Conservation (phyloP, 1,139 yeast genomes). For the Yamadazyma diospyri region DNA sequence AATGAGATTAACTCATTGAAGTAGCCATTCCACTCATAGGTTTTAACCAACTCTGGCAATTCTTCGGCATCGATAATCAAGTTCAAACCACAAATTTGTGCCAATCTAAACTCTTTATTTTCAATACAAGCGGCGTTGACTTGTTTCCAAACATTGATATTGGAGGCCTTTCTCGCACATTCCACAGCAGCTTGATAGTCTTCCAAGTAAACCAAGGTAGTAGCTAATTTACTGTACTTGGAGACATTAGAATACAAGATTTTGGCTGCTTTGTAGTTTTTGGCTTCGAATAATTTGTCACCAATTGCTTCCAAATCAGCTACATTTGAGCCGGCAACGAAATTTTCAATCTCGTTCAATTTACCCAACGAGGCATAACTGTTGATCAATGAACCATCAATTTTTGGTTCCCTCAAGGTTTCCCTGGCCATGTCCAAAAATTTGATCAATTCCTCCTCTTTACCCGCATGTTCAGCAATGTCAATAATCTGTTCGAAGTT, state of each 20-base stretch:
- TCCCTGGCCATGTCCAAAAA: constrained; percentile 94
- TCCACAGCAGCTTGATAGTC: constrained; percentile 98
- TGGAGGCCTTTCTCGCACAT: constrained; percentile 97
- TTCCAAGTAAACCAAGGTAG: constrained; percentile 85
- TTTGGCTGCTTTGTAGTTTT: constrained; percentile 91
- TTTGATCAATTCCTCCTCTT: constrained; percentile 87
- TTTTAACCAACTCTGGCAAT: constrained; percentile 80
- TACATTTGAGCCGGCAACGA: constrained; percentile 83
- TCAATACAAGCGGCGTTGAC: constrained; percentile 96
- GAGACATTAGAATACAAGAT: constrained; percentile 81
- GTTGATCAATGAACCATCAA: constrained; percentile 88
- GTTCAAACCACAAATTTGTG: constrained; percentile 98
- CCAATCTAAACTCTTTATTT: constrained; percentile 91
- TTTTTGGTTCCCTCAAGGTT: constrained; percentile 82
- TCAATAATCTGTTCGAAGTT: constrained; percentile 92
- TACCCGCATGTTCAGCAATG: constrained; percentile 93
- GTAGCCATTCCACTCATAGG: constrained; percentile 88
- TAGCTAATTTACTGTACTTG: constrained; percentile 92
- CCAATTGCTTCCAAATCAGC: constrained; percentile 93
- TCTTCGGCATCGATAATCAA: constrained; percentile 97
- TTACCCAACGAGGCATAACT: constrained; percentile 80
- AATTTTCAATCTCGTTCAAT: constrained; percentile 76
- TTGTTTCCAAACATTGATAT: constrained; percentile 93
- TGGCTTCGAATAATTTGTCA: constrained; percentile 78
- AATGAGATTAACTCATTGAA: constrained; percentile 87